A percentile compares a stretch with the other conserved stretches of the same genome.
Evolutionary conservation across 2,329 filamentous ascomycete genomes (phyloP).

Genomic region (Venturia oleaginea): DNA sequence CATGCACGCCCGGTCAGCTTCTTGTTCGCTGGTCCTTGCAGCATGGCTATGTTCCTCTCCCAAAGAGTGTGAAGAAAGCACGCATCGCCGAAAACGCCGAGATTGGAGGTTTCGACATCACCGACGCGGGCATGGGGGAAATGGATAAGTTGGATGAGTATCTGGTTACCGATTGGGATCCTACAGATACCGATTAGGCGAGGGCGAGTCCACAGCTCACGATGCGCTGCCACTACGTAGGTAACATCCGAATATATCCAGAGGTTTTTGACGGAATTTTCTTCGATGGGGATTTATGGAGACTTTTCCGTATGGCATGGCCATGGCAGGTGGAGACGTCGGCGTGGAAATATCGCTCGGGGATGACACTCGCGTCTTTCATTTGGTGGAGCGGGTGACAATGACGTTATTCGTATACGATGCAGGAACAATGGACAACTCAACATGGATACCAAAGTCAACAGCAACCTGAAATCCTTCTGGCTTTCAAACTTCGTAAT

Average conservation of each 20-base stretch:
- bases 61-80: slow-evolving; percentile 58
- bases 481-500: too few species aligned
- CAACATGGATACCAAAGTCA: too few species aligned
- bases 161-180: slow-evolving; percentile 49
- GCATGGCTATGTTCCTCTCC: slow-evolving; percentile 61
- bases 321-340: neutral
- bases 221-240: neutral
- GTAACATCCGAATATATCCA: neutral
- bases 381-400: neutral
- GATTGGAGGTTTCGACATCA: slow-evolving; percentile 52
- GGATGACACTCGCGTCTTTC: neutral
- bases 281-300: neutral
- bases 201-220: neutral
- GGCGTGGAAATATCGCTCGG: neutral
- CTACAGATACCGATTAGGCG: neutral
- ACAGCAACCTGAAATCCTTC: too few species aligned
- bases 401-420: neutral
- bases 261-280: neutral
- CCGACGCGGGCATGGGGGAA: slow-evolving; percentile 50
- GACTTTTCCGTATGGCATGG: neutral
- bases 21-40: slow-evolving; percentile 73
- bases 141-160: slow-evolving; percentile 62
- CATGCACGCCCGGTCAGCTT: slow-evolving; percentile 62
- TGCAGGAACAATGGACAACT: neutral
- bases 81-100: slow-evolving; percentile 58